Base-by-base conservation (phyloP, 1,139 yeast genomes). In the Suhomyces chickasaworum region DNA sequence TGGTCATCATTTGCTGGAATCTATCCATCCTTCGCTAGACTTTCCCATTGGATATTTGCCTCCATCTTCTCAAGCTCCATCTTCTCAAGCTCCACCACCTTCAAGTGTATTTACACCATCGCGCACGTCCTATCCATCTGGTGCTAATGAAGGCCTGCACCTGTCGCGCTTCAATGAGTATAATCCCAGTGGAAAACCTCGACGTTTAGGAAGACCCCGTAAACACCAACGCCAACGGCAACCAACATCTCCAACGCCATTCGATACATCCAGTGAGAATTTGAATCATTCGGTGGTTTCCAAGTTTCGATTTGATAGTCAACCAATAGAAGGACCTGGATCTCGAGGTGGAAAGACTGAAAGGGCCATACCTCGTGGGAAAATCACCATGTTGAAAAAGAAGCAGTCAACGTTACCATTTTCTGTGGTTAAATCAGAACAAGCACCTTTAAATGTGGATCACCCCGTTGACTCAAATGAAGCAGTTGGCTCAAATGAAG, bases 311-410 rank as follows among this genome's bases (percentile, higher is more conserved):
- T 58, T 73, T 13, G 77, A 73, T 52, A 54, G 60, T 18, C 57
- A 59, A 27, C 78, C 78, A 1, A 55, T 73, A 0, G 71, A 64
- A 46, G 78, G 78, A 0, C 76, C 77, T 0, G 78, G 78, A 0
- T 72, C 77, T 2, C 59, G 78, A 10, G 78, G 78, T 2, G 78
- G 78, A 1, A 64, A 61, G 43, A 39, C 45, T 12, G 59, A 59
- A 2, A 47, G 59, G 36, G 54, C 58, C 31, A 47, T 52, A 5
- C 65, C 68, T 12, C 57, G 64, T 33, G 76, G 77, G 0, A 58
- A 61, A 48, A 51, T 68, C 16, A 64, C 71, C 3, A 37, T 37
- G 39, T 37, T 43, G 42, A 48, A 48, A 36, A 42, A 46, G 45
- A 47, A 40, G 12, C 46, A 48, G 25, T 37, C 43, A 13, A 32